phyloP scores from a whole-genome alignment of 1,139 yeast genomes.

The Saccharomyces pastorianus region DNA sequence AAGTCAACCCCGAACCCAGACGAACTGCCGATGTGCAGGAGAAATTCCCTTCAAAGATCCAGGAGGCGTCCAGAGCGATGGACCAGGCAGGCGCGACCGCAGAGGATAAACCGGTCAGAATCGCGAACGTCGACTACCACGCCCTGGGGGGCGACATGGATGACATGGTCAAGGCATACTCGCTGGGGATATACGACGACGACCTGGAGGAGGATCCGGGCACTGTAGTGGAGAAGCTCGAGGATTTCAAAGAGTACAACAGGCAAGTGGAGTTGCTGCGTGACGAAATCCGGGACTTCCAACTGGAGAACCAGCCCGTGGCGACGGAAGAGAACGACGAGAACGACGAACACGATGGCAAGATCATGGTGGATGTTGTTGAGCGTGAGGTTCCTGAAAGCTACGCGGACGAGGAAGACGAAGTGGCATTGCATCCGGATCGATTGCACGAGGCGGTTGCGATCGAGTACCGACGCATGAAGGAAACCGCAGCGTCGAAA shows the following conservation, averaged over 20 bases:
- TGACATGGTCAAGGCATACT: conserved; percentile 54
- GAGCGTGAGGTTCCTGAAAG: conserved; percentile 36
- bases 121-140: conserved; percentile 36
- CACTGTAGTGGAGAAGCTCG: conserved; percentile 45
- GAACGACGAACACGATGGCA: conserved; percentile 25
- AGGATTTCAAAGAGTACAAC: conserved; percentile 50
- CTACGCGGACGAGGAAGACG: conserved; percentile 33
- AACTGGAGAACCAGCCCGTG: conserved; percentile 16
- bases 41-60: conserved; percentile 6
- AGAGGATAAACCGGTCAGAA: conserved; percentile 10
- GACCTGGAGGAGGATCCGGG: conserved; percentile 48
- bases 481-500: conserved; percentile 45
- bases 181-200: conserved; percentile 51
- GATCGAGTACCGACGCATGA: conserved; percentile 48
- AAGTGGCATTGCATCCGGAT: conserved; percentile 32
- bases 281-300: conserved; percentile 24
- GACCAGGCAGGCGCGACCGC: conserved; percentile 6
- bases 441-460: conserved; percentile 41
- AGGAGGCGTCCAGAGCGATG: conserved; percentile 9
- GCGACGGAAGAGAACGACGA: conserved; percentile 25
- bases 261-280: conserved; percentile 38
- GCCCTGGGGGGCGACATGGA: conserved; percentile 41
- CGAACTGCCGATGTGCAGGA: background rate
- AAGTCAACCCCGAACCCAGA: background rate
- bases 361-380: conserved; percentile 32